These are phyloP conservation scores for Botrytis hyacinthi DNA, from an alignment of 2,329 filamentous ascomycete species.

Conservation along the genomic window DNA sequence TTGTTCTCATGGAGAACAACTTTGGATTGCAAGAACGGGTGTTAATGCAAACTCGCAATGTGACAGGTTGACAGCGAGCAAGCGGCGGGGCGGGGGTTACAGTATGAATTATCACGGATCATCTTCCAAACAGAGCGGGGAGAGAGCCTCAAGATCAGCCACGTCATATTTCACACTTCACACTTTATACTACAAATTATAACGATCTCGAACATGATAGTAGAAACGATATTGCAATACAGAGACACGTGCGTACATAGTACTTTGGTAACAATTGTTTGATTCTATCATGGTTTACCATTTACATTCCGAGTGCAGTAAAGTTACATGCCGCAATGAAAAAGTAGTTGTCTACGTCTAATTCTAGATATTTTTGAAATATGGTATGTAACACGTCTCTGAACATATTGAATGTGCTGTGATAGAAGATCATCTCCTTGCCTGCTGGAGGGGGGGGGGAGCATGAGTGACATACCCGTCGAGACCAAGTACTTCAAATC, in stretches of 20 bases:
- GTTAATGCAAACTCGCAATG: not conserved
- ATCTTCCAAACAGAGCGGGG: not conserved
- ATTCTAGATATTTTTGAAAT: not conserved
- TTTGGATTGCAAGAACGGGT: not conserved
- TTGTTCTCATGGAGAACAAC: not conserved
- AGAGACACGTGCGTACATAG: not conserved
- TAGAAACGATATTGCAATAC: not conserved
- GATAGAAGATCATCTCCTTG: not conserved
- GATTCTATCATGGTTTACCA: not conserved
- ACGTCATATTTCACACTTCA: not conserved
- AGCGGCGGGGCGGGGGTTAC: not conserved
- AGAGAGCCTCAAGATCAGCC: not conserved
- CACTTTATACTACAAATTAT: not conserved
- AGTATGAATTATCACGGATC: not conserved
- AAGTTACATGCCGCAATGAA: not conserved
- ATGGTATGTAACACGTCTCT: not conserved
- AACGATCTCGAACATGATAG: not conserved
- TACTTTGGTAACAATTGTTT: not conserved
- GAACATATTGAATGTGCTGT: not conserved
- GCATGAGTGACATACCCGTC: not conserved
- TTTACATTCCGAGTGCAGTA: not conserved
- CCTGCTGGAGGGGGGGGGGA: not conserved
- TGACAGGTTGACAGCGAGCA: not conserved
- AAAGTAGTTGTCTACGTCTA: not conserved
- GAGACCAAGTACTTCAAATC: not conserved